Evolutionary conservation across 352 stramenopile genomes (phyloP).

Genomic region (Nothophytophthora sp.): DNA sequence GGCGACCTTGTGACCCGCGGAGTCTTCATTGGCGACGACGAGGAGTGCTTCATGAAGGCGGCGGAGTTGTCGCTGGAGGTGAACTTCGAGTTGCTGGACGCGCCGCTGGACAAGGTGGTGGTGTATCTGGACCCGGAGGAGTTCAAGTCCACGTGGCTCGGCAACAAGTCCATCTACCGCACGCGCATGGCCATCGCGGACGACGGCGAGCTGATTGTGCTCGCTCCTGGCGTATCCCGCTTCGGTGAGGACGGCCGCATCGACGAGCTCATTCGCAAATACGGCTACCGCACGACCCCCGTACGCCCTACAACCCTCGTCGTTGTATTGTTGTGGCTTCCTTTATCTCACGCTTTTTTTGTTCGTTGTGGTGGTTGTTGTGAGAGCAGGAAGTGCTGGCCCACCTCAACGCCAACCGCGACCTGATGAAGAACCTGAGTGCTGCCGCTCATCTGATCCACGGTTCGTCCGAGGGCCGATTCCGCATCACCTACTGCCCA

Average conservation of each 20-base stretch:
- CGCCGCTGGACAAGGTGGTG: conserved; percentile 92
- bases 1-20: conserved; percentile 84
- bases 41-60: conserved; percentile 95
- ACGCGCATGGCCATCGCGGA: conserved; percentile 98
- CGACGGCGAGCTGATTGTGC: conserved; percentile 93
- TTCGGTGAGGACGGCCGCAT: conserved; percentile 96
- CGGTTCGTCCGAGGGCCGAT: conserved; percentile 96
- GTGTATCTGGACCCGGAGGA: conserved; percentile 96
- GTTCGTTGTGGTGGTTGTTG: not conserved
- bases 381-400: conserved; percentile 86
- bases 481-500: conserved; percentile 95
- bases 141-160: conserved; percentile 98
- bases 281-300: conserved; percentile 96
- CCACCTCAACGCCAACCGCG: conserved; percentile 89
- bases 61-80: conserved; percentile 94
- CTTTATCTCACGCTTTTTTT: conserved; percentile 4
- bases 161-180: conserved; percentile 98
- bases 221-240: conserved; percentile 92
- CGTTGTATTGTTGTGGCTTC: not conserved
- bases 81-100: conserved; percentile 96
- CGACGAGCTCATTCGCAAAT: conserved; percentile 96
- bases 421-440: conserved; percentile 96
- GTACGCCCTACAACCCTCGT: conserved; percentile 32
- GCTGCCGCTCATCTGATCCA: conserved; percentile 97
- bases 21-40: conserved; percentile 96